Evolutionary conservation across 169 alveolate species (phyloP).

Genomic region (Babesia bigemina): DNA sequence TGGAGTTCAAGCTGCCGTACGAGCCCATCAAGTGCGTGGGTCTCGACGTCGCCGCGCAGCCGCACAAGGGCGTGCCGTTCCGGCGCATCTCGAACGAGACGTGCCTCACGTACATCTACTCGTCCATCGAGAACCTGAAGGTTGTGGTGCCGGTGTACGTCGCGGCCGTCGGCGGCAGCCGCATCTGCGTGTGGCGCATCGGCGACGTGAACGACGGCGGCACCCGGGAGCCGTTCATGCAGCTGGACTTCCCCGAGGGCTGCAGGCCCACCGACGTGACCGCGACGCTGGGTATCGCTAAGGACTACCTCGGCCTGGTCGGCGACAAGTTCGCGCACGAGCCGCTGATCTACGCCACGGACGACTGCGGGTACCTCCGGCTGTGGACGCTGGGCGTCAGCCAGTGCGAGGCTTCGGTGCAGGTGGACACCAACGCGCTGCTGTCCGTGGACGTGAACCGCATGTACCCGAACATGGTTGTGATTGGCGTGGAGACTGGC

Average conservation of each 20-base stretch:
- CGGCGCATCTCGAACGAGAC: constrained; percentile 35
- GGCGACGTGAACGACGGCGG: constrained; percentile 28
- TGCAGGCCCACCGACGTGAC: constrained; percentile 60
- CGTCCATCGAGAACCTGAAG: constrained; percentile 28
- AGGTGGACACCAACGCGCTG: constrained; percentile 48
- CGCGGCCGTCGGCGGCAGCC: constrained; percentile 42
- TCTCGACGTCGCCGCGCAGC: constrained; percentile 24
- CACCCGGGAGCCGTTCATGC: constrained; percentile 32
- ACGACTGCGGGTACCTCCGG: constrained; percentile 53
- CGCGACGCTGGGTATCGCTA: constrained; percentile 43
- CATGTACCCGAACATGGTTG: constrained; percentile 61
- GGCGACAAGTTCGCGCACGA: constrained; percentile 27
- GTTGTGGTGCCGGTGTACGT: constrained; percentile 58
- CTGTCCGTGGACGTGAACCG: constrained; percentile 57
- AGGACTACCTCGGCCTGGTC: constrained; percentile 19
- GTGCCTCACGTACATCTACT: constrained; percentile 38
- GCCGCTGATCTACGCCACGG: constrained; percentile 52
- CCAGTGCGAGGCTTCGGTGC: constrained; percentile 26
- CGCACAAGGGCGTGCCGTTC: constrained; percentile 33
- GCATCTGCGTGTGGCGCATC: constrained; percentile 49
- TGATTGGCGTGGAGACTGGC: constrained; percentile 64
- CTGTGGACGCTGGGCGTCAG: constrained; percentile 43
- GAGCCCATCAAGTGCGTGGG: constrained; percentile 38
- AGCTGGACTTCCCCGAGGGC: constrained; percentile 50
- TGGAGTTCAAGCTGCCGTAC: constrained; percentile 6